Conservation (phyloP, 2,329 filamentous ascomycete genomes). For the Colletotrichum paranaense region DNA sequence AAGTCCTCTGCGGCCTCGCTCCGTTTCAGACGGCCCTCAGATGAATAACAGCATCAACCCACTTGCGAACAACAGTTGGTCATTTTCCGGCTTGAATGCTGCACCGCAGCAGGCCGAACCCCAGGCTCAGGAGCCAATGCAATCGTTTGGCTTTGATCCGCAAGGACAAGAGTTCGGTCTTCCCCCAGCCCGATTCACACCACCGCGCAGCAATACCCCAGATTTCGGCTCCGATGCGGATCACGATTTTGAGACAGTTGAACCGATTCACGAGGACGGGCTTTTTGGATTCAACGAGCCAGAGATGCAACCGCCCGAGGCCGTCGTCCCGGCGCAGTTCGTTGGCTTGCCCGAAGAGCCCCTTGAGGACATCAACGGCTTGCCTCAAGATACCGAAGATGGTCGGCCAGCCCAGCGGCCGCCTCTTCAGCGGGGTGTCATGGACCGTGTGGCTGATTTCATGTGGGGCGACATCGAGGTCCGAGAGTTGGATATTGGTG, state of each 20-base stretch:
- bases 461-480: constrained; percentile 70
- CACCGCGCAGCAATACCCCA: constrained; percentile 13
- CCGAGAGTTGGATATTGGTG: constrained; percentile 40
- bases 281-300: not conserved
- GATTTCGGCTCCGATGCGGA: constrained; percentile 17
- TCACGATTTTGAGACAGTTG: not conserved
- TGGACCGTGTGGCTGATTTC: constrained; percentile 64
- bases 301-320: not conserved
- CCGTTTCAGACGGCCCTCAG: constrained; percentile 68
- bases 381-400: constrained; percentile 20
- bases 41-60: constrained; percentile 58
- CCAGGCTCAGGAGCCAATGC: not conserved
- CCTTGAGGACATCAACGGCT: not conserved
- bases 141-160: not conserved
- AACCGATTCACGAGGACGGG: not conserved
- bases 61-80: constrained; percentile 71
- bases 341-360: not conserved
- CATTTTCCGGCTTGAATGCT: constrained; percentile 57
- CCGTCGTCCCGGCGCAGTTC: not conserved
- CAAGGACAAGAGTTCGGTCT: not conserved
- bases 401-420: constrained; percentile 28
- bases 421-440: constrained; percentile 47
- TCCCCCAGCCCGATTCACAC: not conserved
- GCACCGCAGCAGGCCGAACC: constrained; percentile 22
- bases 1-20: constrained; percentile 55